A percentile compares a stretch with the other conserved stretches of the same genome.
phyloP scores from a whole-genome alignment of 1,284 basidiomycete species.

The Pseudozyma flocculosa region DNA sequence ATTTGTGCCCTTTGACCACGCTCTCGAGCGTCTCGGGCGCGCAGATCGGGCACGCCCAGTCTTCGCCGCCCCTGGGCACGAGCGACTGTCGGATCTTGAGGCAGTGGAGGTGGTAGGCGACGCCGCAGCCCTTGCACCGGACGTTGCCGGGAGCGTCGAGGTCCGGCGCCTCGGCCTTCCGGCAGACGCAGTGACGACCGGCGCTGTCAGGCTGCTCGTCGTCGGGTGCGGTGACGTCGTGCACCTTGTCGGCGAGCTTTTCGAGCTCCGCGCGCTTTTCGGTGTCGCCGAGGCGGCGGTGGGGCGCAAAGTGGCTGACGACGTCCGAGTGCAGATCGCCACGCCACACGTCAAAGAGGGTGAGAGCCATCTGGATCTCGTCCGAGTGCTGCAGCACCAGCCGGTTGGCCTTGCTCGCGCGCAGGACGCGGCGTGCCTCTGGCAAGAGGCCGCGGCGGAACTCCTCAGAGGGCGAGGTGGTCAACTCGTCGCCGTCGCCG shows the following conservation, averaged over 20 bases:
- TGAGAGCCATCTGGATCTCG: conserved; percentile 27
- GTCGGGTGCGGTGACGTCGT: conserved; percentile 16
- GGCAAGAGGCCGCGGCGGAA: conserved; percentile 27
- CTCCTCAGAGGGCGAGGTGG: conserved; percentile 25
- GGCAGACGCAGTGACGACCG: conserved; percentile 46
- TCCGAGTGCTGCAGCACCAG: conserved; percentile 22
- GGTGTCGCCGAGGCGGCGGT: conserved; percentile 16
- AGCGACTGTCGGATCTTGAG: conserved; percentile 27
- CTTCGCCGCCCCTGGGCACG: conserved; percentile 20
- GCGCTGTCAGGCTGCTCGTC: conserved; percentile 12
- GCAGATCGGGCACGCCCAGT: conserved; percentile 49
- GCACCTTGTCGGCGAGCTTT: conserved; percentile 31
- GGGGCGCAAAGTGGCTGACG: conserved; percentile 10
- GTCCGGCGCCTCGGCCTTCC: conserved; percentile 12
- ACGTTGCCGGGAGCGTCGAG: not conserved
- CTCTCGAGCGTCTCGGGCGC: conserved; percentile 13
- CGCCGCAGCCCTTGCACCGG: conserved; percentile 37
- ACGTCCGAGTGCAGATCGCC: conserved; percentile 21
- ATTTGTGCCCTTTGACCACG: conserved; percentile 20
- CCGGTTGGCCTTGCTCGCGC: conserved; percentile 22
- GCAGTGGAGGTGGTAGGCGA: conserved; percentile 42
- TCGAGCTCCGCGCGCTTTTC: conserved; percentile 24
- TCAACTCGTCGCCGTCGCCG: conserved; percentile 21
- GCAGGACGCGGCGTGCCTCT: conserved; percentile 36
- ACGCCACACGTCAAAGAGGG: conserved; percentile 41